phyloP scores from a whole-genome alignment of 805 yeast genomes.

The Myxozyma vanderwaltii region DNA sequence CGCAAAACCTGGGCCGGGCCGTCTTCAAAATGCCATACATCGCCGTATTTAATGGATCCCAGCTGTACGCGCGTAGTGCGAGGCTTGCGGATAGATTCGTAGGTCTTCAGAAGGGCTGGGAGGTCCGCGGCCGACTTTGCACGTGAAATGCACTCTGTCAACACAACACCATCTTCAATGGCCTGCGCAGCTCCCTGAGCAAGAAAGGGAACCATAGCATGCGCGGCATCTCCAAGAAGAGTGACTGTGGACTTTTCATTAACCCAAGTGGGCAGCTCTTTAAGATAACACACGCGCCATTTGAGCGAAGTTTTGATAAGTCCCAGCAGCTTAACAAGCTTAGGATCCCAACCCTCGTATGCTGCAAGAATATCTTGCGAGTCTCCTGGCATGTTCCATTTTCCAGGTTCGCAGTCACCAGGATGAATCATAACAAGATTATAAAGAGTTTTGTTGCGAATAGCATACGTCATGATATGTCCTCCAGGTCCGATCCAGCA shows the following conservation, averaged over 20 bases:
- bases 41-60: too few species aligned
- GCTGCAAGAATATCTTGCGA: constrained; percentile 36
- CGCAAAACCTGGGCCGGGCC: too few species aligned
- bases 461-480: constrained; percentile 12
- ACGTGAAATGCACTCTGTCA: too few species aligned
- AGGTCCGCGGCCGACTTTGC: too few species aligned
- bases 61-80: too few species aligned
- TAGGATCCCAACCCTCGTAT: constrained; percentile 40
- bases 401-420: constrained; percentile 13
- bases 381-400: constrained; percentile 5
- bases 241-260: constrained; percentile 38
- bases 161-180: constrained; percentile 39
- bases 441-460: constrained; percentile 8
- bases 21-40: too few species aligned
- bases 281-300: constrained; percentile 38
- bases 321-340: constrained; percentile 31
- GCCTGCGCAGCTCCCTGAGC: constrained; percentile 43
- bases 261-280: constrained; percentile 39
- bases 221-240: constrained; percentile 45
- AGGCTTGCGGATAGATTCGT: too few species aligned
- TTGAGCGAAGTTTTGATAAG: constrained; percentile 33
- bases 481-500: constrained; percentile 26
- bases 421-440: constrained; percentile 19
- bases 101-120: too few species aligned
- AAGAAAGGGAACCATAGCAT: constrained; percentile 43